phyloP scores from a whole-genome alignment of 139 green algal genomes.

The Micractinium sp. region DNA sequence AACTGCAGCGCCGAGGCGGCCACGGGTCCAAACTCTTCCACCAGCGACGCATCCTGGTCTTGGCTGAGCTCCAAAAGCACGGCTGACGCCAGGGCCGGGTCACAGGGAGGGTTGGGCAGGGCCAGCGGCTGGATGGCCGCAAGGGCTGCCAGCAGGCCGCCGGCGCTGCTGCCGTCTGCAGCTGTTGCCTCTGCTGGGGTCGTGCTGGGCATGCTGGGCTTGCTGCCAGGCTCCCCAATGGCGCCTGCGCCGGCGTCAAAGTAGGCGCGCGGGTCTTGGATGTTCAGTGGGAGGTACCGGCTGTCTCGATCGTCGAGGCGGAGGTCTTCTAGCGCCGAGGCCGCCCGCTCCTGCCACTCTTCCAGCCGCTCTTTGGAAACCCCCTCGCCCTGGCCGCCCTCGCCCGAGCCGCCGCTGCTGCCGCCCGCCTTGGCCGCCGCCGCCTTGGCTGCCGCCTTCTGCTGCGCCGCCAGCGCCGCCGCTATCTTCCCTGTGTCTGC shows the following conservation, averaged over 20 bases:
- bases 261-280: constrained; percentile 29
- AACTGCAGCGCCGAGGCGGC: constrained; percentile 17
- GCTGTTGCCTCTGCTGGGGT: neutral
- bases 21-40: constrained; percentile 41
- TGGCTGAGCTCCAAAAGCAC: constrained; percentile 40
- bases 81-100: constrained; percentile 11
- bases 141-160: neutral
- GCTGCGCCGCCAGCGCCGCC: constrained; percentile 23
- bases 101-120: constrained; percentile 30
- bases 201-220: neutral
- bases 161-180: neutral
- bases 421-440: neutral
- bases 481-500: constrained; percentile 26
- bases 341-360: constrained; percentile 37
- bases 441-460: constrained; percentile 11
- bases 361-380: constrained; percentile 15
- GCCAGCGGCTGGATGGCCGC: neutral
- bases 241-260: constrained; percentile 12
- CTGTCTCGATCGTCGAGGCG: neutral
- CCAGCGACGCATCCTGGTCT: constrained; percentile 30
- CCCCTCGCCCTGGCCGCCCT: neutral
- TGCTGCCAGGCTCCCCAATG: neutral
- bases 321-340: constrained; percentile 40
- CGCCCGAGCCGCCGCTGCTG: neutral
- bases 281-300: constrained; percentile 19